phyloP scores from a whole-genome alignment of 2,329 filamentous ascomycete genomes.

The Venturia effusa region DNA sequence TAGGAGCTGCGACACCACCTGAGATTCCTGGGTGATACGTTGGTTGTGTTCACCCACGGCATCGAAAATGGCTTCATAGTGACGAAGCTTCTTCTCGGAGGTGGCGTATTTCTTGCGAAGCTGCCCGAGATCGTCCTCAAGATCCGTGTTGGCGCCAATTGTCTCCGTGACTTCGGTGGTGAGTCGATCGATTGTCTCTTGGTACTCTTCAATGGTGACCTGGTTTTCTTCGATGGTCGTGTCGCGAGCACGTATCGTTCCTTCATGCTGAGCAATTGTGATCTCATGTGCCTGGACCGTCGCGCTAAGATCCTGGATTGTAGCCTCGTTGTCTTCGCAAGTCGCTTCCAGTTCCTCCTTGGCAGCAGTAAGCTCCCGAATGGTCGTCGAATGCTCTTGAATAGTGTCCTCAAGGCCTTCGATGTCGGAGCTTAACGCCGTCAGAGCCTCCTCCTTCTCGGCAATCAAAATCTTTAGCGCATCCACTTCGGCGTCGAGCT shows the following conservation, averaged over 20 bases:
- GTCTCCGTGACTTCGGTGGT: neutral
- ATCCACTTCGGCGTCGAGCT: neutral
- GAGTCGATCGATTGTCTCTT: neutral
- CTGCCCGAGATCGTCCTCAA: neutral
- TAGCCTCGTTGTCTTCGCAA: neutral
- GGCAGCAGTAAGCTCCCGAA: neutral
- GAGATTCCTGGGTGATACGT: neutral
- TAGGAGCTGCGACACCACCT: neutral
- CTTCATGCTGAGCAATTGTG: neutral
- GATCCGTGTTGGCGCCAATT: neutral
- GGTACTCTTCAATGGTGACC: neutral
- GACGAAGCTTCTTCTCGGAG: neutral
- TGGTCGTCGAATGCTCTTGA: neutral
- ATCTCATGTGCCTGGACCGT: neutral
- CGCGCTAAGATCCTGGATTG: neutral
- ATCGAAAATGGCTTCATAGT: neutral
- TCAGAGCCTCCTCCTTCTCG: neutral
- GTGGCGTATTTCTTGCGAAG: neutral
- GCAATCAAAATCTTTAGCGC: neutral
- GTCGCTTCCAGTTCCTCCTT: neutral
- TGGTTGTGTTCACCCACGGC: neutral
- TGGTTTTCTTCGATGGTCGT: neutral
- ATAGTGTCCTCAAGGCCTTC: neutral
- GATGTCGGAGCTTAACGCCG: neutral
- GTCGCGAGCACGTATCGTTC: neutral